Percentiles rank a stretch among this genome's conserved stretches.
Conservation (phyloP, 2,329 filamentous ascomycete genomes). For the Diaporthe vexans region DNA sequence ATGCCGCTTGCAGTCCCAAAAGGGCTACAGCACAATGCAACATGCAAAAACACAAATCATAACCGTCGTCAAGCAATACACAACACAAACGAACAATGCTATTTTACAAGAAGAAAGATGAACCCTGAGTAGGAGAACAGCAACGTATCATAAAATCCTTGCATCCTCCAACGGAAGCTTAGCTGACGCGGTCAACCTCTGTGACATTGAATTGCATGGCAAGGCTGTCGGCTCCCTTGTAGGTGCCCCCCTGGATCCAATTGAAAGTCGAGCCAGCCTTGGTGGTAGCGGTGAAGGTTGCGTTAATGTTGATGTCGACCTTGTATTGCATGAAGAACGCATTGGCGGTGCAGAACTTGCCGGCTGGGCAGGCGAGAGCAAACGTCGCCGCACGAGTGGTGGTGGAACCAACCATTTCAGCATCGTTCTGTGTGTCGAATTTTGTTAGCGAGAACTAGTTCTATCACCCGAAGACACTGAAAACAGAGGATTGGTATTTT, state of each 20-base stretch:
- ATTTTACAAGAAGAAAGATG: not conserved
- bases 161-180: not conserved
- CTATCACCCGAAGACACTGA: too few species aligned
- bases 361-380: slow-evolving; percentile 40
- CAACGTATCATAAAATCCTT: too few species aligned
- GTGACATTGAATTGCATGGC: slow-evolving; percentile 41
- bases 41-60: not conserved
- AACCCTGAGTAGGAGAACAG: not conserved
- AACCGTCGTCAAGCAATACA: not conserved
- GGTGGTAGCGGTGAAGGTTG: slow-evolving; percentile 40
- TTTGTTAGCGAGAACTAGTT: not conserved
- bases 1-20: not conserved
- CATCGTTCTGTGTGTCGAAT: slow-evolving; percentile 6
- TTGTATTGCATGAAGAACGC: slow-evolving; percentile 43
- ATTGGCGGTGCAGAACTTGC: slow-evolving; percentile 41
- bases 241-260: slow-evolving; percentile 40
- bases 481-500: not conserved
- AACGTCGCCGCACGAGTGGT: slow-evolving; percentile 41
- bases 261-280: slow-evolving; percentile 38
- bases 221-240: slow-evolving; percentile 40
- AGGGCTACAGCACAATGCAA: not conserved
- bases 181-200: slow-evolving; percentile 35
- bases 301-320: slow-evolving; percentile 42
- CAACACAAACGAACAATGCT: not conserved
- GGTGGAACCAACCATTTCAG: slow-evolving; percentile 34